Percentiles rank a stretch among this genome's conserved stretches.
Conservation (phyloP, 2,329 filamentous ascomycete species). For the Diaporthe sp. region DNA sequence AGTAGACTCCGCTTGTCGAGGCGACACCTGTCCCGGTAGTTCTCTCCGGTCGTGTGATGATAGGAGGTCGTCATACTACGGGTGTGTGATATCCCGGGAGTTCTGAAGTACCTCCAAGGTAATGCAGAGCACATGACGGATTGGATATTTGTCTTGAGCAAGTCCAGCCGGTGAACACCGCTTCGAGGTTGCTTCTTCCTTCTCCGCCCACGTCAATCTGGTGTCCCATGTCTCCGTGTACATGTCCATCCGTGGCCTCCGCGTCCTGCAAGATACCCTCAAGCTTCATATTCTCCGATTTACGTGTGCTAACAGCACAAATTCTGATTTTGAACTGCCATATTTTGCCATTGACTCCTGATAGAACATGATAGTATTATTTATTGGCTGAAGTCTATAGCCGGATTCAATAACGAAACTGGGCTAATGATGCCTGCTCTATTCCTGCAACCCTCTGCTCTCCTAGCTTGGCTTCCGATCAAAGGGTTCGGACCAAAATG, state of each 20-base stretch:
- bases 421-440: neutral
- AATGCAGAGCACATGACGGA: neutral
- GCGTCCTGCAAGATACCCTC: neutral
- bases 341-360: neutral
- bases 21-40: too few species aligned
- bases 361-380: neutral
- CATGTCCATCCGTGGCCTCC: neutral
- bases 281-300: too few species aligned
- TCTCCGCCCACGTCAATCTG: neutral
- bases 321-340: too few species aligned
- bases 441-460: neutral
- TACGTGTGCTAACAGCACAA: neutral
- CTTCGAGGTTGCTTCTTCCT: constrained; percentile 1
- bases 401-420: neutral
- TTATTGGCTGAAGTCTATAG: neutral
- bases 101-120: neutral
- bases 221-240: neutral
- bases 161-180: neutral
- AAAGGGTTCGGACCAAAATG: neutral
- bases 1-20: too few species aligned
- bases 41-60: neutral
- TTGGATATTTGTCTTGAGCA: neutral
- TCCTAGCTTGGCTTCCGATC: neutral
- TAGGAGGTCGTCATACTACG: neutral
- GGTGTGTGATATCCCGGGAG: neutral